phyloP scores from a whole-genome alignment of 805 yeast species.

The Suhomyces sp. region DNA sequence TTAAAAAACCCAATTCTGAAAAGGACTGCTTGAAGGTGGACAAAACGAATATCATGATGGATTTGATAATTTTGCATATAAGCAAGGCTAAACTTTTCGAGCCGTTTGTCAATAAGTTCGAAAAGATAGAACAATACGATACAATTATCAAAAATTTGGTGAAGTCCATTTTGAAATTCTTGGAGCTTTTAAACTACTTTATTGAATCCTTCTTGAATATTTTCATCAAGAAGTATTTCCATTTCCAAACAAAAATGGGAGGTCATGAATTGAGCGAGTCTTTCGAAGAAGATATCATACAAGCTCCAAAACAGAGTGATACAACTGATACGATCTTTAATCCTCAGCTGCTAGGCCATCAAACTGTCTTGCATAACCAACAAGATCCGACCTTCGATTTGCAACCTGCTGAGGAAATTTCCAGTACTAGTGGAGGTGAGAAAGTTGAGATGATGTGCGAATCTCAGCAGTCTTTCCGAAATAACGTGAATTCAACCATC shows the following conservation, averaged over 20 bases:
- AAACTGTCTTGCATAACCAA: not conserved
- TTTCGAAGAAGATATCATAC: not conserved
- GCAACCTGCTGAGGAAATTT: not conserved
- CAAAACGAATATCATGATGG: constrained; percentile 37
- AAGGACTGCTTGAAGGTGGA: constrained; percentile 22
- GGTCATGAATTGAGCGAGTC: not conserved
- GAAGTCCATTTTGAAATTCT: constrained; percentile 36
- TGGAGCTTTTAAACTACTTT: constrained; percentile 34
- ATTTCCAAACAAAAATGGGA: constrained; percentile 1
- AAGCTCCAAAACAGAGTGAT: not conserved
- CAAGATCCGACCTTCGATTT: not conserved
- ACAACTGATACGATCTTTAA: not conserved
- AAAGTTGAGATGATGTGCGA: not conserved
- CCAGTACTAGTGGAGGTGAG: not conserved
- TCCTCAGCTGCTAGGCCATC: not conserved
- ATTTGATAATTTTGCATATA: constrained; percentile 46
- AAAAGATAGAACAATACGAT: constrained; percentile 22
- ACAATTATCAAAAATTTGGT: constrained; percentile 36
- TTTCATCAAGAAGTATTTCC: constrained; percentile 11
- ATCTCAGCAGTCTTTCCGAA: not conserved
- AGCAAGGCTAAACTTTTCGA: constrained; percentile 52
- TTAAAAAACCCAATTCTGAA: constrained; percentile 4
- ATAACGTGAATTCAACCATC: constrained; percentile 5
- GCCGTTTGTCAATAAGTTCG: constrained; percentile 43
- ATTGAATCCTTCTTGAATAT: constrained; percentile 26